Conservation (phyloP, 2,329 filamentous ascomycete genomes). For the Aspergillus novoparasiticus region DNA sequence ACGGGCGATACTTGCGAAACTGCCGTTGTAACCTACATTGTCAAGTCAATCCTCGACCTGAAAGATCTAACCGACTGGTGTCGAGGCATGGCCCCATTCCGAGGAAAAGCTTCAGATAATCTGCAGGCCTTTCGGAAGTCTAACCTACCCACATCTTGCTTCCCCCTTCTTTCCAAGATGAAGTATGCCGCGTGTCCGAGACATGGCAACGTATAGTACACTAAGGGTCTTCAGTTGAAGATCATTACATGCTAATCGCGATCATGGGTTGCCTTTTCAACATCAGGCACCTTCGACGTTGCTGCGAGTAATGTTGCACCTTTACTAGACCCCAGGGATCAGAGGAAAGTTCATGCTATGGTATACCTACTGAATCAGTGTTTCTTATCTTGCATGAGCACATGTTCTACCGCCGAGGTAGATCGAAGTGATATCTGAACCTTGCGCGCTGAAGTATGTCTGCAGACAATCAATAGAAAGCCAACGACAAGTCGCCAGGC, state of each 20-base stretch:
- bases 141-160: neutral
- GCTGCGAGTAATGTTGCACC: neutral
- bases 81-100: neutral
- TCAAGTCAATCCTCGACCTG: neutral
- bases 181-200: neutral
- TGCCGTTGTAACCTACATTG: neutral
- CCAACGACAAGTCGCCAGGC: neutral
- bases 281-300: neutral
- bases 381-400: neutral
- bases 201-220: neutral
- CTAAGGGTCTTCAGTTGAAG: neutral
- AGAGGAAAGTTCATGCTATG: neutral
- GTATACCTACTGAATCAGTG: neutral
- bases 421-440: neutral
- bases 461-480: neutral
- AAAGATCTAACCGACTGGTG: neutral
- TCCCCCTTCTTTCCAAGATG: neutral
- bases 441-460: neutral
- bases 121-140: neutral
- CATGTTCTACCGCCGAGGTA: neutral
- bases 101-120: neutral
- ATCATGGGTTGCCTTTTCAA: neutral
- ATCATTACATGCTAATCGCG: neutral
- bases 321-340: neutral
- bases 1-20: neutral